Conservation (phyloP, 1,139 yeast genomes). For the Hyphopichia wangnamkhiaoensis region DNA sequence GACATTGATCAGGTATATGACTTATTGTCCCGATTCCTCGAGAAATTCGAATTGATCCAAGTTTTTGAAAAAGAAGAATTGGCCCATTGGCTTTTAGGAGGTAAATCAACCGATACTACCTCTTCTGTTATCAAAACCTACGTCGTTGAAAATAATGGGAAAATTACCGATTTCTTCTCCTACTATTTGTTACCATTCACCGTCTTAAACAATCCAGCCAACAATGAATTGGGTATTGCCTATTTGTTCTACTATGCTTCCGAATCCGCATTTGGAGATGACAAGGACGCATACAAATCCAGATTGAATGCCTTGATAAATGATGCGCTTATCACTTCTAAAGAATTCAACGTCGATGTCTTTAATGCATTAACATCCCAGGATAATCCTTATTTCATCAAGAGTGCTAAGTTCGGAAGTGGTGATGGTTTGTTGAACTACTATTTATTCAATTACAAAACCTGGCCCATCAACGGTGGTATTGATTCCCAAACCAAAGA, state of each 20-base stretch:
- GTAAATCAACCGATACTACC: conserved; percentile 21
- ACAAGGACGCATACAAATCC: conserved; percentile 44
- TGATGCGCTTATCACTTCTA: conserved; percentile 80
- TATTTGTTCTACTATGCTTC: conserved; percentile 90
- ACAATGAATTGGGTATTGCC: conserved; percentile 78
- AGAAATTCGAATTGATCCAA: conserved; percentile 73
- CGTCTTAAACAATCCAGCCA: conserved; percentile 67
- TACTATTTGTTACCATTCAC: conserved; percentile 88
- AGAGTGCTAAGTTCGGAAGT: conserved; percentile 82
- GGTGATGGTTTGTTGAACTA: conserved; percentile 94
- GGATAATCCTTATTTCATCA: conserved; percentile 82
- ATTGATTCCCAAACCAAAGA: conserved; percentile 54
- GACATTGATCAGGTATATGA: conserved; percentile 68
- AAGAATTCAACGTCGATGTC: conserved; percentile 72
- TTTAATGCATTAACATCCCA: conserved; percentile 90
- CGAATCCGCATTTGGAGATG: conserved; percentile 48
- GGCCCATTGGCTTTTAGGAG: conserved; percentile 77
- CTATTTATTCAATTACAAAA: conserved; percentile 86
- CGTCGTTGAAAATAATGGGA: conserved; percentile 73
- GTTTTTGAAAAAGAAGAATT: conserved; percentile 69
- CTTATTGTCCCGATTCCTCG: conserved; percentile 62
- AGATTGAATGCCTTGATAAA: conserved; percentile 63
- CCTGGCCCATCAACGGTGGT: conserved; percentile 83
- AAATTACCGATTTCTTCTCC: conserved; percentile 84
- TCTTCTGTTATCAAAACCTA: conserved; percentile 68